A percentile compares a stretch with the other conserved stretches of the same genome.
Evolutionary conservation across 306 rosid species (phyloP).

Genomic region (Casuarina cunninghamiana): DNA sequence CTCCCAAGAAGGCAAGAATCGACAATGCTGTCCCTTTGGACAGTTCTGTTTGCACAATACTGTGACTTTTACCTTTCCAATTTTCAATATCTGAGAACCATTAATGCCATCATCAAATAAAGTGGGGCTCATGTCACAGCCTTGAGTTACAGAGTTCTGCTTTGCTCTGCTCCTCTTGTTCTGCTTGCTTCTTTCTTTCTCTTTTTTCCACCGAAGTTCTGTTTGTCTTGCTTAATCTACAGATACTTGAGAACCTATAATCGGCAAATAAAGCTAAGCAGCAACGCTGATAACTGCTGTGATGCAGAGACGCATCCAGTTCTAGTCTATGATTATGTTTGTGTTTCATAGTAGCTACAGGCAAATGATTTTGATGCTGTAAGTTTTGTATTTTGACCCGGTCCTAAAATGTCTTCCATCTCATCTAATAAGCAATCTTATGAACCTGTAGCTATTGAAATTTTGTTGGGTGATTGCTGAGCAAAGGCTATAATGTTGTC

Average conservation of each 20-base stretch:
- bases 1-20: constrained; percentile 29
- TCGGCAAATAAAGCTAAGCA: constrained; percentile 24
- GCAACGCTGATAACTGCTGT: constrained; percentile 54
- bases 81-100: not conserved
- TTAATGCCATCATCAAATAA: not conserved
- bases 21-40: constrained; percentile 53
- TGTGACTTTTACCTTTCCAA: constrained; percentile 23
- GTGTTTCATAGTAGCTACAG: constrained; percentile 54
- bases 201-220: no score
- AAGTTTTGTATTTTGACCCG: constrained; percentile 61
- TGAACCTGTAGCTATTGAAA: constrained; percentile 31
- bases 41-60: constrained; percentile 22
- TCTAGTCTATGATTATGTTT: constrained; percentile 65
- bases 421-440: constrained; percentile 25
- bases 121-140: not conserved
- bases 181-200: no score
- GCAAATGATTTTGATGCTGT: constrained; percentile 35
- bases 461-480: constrained; percentile 30
- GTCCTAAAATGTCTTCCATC: constrained; percentile 23
- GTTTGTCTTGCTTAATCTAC: constrained; percentile 24
- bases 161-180: not conserved
- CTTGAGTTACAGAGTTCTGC: not conserved
- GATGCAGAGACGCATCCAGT: constrained; percentile 48
- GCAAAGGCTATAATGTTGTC: constrained; percentile 36
- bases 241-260: constrained; percentile 43